Conservation (phyloP, 305 asterid species). For the Fraxinus nigra region DNA sequence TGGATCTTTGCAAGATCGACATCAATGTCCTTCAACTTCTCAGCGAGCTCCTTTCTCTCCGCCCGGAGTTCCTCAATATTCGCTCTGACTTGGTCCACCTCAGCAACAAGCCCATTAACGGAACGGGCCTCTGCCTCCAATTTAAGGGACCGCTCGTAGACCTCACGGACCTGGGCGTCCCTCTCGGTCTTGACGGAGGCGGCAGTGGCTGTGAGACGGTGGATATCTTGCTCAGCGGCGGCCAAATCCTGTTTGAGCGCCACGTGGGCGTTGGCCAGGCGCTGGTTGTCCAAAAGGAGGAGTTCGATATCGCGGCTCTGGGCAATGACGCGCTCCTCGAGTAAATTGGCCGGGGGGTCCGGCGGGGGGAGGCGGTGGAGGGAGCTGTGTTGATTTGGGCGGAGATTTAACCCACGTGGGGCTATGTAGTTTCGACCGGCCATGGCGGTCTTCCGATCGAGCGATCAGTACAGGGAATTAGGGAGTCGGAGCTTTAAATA, state of each 20-base stretch:
- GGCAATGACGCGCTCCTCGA: conserved; percentile 53
- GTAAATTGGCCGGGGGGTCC: conserved; percentile 23
- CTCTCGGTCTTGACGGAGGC: conserved; percentile 58
- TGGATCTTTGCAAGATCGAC: conserved; percentile 38
- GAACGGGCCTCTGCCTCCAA: conserved; percentile 63
- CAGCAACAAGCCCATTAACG: conserved; percentile 34
- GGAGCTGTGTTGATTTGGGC: conserved; percentile 7
- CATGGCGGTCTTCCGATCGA: conserved; percentile 19
- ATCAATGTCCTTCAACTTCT: conserved; percentile 44
- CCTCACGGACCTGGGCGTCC: conserved; percentile 66
- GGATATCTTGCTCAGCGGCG: conserved; percentile 58
- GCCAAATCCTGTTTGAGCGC: conserved; percentile 59
- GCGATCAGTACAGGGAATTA: background rate
- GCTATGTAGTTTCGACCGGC: conserved; percentile 29
- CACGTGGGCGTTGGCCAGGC: conserved; percentile 63
- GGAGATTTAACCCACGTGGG: conserved; percentile 13
- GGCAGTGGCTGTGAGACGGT: conserved; percentile 53
- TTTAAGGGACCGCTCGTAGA: conserved; percentile 52
- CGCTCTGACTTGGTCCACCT: conserved; percentile 47
- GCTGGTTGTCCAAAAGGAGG: conserved; percentile 73
- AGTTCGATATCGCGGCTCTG: conserved; percentile 59
- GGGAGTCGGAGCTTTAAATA: background rate
- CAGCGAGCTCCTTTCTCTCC: conserved; percentile 46
- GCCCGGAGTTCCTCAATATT: conserved; percentile 45
- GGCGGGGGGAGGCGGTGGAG: conserved; percentile 25